phyloP scores from a whole-genome alignment of 75 land plant species.

The Selaginella moellendorffii region DNA sequence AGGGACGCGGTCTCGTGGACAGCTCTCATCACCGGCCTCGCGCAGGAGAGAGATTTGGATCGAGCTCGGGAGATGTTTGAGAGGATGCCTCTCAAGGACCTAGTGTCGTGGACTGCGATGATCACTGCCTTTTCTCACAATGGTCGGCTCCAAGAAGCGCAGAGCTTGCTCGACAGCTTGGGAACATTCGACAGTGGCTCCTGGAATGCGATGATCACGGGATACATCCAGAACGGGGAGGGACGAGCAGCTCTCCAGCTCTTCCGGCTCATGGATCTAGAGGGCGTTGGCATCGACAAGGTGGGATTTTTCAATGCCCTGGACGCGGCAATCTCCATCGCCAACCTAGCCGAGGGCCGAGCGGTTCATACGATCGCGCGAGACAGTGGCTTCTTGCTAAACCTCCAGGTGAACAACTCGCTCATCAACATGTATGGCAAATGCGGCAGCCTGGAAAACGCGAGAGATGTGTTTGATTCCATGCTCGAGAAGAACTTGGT shows the following conservation, averaged over 20 bases:
- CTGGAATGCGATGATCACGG: conserved; percentile 5
- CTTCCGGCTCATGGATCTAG: conserved; percentile 2
- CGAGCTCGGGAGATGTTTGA: background rate
- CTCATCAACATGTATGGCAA: background rate
- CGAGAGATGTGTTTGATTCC: background rate
- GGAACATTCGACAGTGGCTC: background rate
- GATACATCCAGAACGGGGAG: background rate
- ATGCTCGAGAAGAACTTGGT: background rate
- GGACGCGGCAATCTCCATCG: background rate
- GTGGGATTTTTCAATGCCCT: background rate
- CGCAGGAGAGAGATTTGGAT: background rate
- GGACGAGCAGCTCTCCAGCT: background rate
- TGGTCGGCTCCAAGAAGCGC: background rate
- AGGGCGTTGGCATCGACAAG: background rate
- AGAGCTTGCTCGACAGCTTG: background rate
- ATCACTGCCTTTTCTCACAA: background rate
- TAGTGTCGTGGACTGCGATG: conserved; percentile 8
- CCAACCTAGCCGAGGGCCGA: background rate
- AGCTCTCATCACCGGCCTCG: background rate
- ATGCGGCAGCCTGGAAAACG: background rate
- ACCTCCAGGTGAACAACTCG: background rate
- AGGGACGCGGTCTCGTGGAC: background rate
- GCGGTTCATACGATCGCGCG: background rate
- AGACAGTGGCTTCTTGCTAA: background rate
- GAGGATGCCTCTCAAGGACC: background rate